Base-by-base conservation (phyloP, 2,329 filamentous ascomycete genomes). In the Sclerotiophoma versabilis region DNA sequence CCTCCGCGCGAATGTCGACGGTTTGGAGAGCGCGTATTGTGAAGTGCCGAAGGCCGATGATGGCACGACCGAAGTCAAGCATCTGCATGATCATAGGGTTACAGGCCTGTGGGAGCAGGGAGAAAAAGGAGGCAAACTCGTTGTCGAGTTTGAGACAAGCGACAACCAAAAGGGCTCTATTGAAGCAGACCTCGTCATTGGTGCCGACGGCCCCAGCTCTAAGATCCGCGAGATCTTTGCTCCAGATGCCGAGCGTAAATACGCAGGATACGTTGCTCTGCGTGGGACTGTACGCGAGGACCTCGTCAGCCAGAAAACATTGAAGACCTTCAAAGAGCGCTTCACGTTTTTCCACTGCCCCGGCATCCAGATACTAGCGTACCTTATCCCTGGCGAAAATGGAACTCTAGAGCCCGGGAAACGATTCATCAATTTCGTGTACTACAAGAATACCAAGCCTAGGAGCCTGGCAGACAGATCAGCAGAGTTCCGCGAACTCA, bases 351-450 rank as follows among this genome's bases (percentile, higher is more conserved):
- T 72, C 60, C 75, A 77, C 44, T 47, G 65, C 0, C 42, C 56
- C 8, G 75, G 74, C 12, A 66, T 74, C 1, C 75, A 78, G 43
- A 72, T 75, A 17, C 65, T 78, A 1, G 75, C 72, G 11, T 81
- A 81, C 57, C 63, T 77, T 5, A 80, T 82, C n/a, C 80, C 79
- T 0, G 76, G 76, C 1, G 66, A 73, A 12, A 64, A 76, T 23
- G 79, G 79, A 2, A 70, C 68, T 1, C 67, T 78, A 5, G 64
- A 70, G 26, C 63, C 69, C 0, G 77, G 76, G 4, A 62, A 77
- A 20, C 74, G 78, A 10, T 72, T 79, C 3, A 70, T 81, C 57
- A 82, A 81, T 52, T 81, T 74, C 57, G 76, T 82, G 1, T 81
- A 78, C 72, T 83, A 82, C 65, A 73, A 66, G 46, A 79, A 80